Evolutionary conservation across 192 early-diverging fungal species (phyloP).

Genomic region (Gorgonomyces haynaldii): DNA sequence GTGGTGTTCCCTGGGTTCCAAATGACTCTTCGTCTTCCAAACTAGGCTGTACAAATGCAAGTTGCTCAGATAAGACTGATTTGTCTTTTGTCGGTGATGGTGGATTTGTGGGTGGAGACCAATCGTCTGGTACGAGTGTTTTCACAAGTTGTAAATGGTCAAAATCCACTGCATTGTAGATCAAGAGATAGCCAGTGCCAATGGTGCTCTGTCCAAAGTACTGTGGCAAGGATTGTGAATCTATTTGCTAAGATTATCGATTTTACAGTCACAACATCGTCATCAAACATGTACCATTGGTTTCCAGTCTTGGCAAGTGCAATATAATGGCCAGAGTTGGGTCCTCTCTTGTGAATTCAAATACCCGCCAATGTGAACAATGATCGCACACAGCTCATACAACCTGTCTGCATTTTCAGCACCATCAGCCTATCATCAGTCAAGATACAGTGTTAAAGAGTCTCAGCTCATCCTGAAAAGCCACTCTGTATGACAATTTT

Average conservation of each 20-base stretch:
- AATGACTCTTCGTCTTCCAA: too few relatives aligned
- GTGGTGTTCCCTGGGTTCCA: too few relatives aligned
- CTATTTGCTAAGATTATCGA: slow-evolving; percentile 14
- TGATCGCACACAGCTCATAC: slow-evolving; percentile 80
- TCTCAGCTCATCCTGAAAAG: slow-evolving; percentile 86
- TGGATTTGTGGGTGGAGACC: background rate
- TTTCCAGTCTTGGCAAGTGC: slow-evolving; percentile 77
- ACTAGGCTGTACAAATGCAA: too few relatives aligned
- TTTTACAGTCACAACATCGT: slow-evolving; percentile 80
- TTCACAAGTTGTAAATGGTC: slow-evolving; percentile 10
- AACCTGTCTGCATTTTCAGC: slow-evolving; percentile 73
- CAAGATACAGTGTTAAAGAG: slow-evolving; percentile 77
- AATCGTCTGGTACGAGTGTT: slow-evolving; percentile 8
- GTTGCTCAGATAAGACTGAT: too few relatives aligned
- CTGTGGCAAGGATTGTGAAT: slow-evolving; percentile 28
- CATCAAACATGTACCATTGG: slow-evolving; percentile 92
- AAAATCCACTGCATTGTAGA: slow-evolving; percentile 29
- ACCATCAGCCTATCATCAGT: slow-evolving; percentile 43
- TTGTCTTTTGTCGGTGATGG: too few relatives aligned
- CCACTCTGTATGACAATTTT: slow-evolving; percentile 89
- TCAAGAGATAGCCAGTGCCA: slow-evolving; percentile 41
- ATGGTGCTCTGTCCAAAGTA: slow-evolving; percentile 40
- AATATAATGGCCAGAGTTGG: slow-evolving; percentile 94
- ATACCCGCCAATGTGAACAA: slow-evolving; percentile 87
- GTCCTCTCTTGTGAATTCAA: slow-evolving; percentile 45